Evolutionary conservation across 805 yeast genomes (phyloP).

Genomic region (Pichia deserticola): DNA sequence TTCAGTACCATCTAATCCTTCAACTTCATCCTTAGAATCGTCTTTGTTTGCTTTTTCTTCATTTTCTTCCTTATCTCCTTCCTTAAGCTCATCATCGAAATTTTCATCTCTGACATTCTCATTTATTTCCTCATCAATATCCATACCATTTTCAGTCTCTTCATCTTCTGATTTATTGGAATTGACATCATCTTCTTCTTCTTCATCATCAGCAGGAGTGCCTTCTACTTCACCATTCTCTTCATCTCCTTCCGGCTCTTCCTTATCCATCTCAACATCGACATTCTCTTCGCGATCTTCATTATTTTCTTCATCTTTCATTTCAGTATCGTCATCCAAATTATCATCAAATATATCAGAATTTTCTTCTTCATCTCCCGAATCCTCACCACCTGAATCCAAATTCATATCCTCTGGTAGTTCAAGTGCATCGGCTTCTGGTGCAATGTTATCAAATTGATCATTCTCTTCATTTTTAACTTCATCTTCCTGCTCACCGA

Average conservation of each 20-base stretch:
- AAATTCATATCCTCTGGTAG: constrained; percentile 88
- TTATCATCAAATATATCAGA: constrained; percentile 22
- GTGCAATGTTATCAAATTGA: constrained; percentile 64
- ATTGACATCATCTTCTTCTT: constrained; percentile 13
- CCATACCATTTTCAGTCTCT: constrained; percentile 17
- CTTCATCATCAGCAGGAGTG: constrained; percentile 23
- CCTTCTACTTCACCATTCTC: constrained; percentile 21
- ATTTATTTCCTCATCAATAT: constrained; percentile 16
- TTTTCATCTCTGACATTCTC: constrained; percentile 26
- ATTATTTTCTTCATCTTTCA: constrained; percentile 17
- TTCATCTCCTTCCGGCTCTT: constrained; percentile 23
- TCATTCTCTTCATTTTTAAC: constrained; percentile 63
- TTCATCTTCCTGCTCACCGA: constrained; percentile 77
- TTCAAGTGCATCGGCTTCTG: constrained; percentile 81
- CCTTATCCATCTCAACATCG: constrained; percentile 24
- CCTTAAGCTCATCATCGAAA: constrained; percentile 23
- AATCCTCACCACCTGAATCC: constrained; percentile 67
- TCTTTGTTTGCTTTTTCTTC: constrained; percentile 21
- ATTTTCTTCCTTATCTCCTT: constrained; percentile 18
- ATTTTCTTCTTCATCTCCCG: constrained; percentile 17
- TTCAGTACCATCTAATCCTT: constrained; percentile 25
- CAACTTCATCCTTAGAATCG: constrained; percentile 24
- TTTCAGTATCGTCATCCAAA: constrained; percentile 22
- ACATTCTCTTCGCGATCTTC: constrained; percentile 20
- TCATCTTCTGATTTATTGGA: constrained; percentile 24